phyloP scores from a whole-genome alignment of 2,329 filamentous ascomycete species.

The Gaeumannomyces tritici region DNA sequence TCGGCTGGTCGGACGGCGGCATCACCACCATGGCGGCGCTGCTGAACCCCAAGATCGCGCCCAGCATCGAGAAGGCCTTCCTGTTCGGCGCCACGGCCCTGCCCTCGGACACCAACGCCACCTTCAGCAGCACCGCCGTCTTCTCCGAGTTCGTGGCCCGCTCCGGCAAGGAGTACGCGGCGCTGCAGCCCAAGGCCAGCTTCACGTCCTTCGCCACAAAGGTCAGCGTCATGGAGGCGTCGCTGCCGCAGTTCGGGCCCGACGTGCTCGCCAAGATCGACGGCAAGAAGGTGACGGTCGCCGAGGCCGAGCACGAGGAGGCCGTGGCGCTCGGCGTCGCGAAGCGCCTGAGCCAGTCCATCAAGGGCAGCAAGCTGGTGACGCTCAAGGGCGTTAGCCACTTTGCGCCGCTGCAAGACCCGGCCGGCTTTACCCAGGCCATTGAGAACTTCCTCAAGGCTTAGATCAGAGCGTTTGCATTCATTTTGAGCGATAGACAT shows the following conservation, averaged over 20 bases:
- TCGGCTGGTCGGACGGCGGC: constrained; percentile 32
- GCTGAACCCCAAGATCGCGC: constrained; percentile 18
- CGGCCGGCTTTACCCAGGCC: constrained; percentile 21
- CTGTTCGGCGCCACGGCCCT: constrained; percentile 24
- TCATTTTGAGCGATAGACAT: neutral
- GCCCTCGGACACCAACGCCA: constrained; percentile 23
- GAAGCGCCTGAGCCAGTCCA: constrained; percentile 21
- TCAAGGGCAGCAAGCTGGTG: constrained; percentile 24
- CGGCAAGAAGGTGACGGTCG: constrained; percentile 17
- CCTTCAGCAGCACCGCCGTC: constrained; percentile 20
- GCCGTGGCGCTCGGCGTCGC: constrained; percentile 28
- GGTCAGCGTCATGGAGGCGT: constrained; percentile 17
- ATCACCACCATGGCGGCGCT: constrained; percentile 26
- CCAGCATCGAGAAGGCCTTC: constrained; percentile 27
- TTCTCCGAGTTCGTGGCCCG: constrained; percentile 24
- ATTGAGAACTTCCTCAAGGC: constrained; percentile 18
- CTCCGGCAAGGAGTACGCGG: constrained; percentile 24
- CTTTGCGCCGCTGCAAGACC: constrained; percentile 31
- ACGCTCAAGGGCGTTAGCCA: constrained; percentile 28
- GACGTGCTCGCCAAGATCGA: constrained; percentile 13
- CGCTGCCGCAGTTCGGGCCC: constrained; percentile 20
- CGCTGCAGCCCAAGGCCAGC: constrained; percentile 23
- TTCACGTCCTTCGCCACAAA: constrained; percentile 23
- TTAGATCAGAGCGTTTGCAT: neutral
- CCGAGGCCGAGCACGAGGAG: constrained; percentile 22